These are phyloP conservation scores for Ogataea trehalophila DNA, from an alignment of 805 yeast species.

Conservation along the genomic window DNA sequence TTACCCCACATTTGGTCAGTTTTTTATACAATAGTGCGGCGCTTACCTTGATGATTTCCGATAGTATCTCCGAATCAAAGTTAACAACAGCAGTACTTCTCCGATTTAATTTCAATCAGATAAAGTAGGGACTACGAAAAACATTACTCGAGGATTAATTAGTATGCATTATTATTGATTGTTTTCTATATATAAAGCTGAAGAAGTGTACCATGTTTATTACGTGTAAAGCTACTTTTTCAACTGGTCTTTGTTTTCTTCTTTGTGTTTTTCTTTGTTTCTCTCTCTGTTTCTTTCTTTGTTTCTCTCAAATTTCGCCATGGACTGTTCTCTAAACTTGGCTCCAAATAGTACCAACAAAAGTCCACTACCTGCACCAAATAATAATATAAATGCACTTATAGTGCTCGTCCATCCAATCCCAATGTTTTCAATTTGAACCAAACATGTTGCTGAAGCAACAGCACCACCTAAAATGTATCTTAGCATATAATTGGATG, in stretches of 20 bases:
- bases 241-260: background rate
- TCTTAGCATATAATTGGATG: slow-evolving; percentile 47
- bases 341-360: slow-evolving; percentile 38
- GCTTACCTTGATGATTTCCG: too few relatives aligned
- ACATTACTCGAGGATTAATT: too few relatives aligned
- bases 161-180: too few relatives aligned
- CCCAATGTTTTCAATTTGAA: slow-evolving; percentile 44
- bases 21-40: too few relatives aligned
- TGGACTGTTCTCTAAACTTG: slow-evolving; percentile 25
- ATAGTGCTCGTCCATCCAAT: slow-evolving; percentile 55
- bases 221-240: too few relatives aligned
- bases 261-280: background rate
- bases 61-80: too few relatives aligned
- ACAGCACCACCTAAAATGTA: slow-evolving; percentile 45
- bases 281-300: background rate
- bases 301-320: slow-evolving; percentile 1
- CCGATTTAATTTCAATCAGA: too few relatives aligned
- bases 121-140: too few relatives aligned
- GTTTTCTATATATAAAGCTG: too few relatives aligned
- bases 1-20: too few relatives aligned
- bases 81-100: too few relatives aligned
- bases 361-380: slow-evolving; percentile 33
- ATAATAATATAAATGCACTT: slow-evolving; percentile 38
- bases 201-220: too few relatives aligned
- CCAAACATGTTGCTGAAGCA: slow-evolving; percentile 45